phyloP scores from a whole-genome alignment of 345 rosid species.

The Acer negundo region DNA sequence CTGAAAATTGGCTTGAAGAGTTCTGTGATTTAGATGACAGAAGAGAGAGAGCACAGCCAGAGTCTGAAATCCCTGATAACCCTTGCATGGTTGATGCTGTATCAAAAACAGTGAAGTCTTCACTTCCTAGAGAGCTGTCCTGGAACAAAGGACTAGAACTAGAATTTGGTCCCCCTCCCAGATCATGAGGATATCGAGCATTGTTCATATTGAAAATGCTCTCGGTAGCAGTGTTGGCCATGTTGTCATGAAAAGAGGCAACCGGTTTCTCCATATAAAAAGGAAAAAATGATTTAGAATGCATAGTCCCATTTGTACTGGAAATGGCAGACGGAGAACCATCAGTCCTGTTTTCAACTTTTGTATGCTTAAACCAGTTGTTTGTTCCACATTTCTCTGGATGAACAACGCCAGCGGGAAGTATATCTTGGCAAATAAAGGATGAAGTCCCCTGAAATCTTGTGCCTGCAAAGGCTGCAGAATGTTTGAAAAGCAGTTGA shows the following conservation, averaged over 20 bases:
- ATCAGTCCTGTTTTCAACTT: conserved; percentile 50
- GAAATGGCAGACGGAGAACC: conserved; percentile 41
- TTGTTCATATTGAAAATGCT: conserved; percentile 30
- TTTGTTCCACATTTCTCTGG: conserved; percentile 42
- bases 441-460: conserved; percentile 46
- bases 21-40: conserved; percentile 78
- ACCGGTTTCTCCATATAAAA: conserved; percentile 33
- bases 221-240: conserved; percentile 23
- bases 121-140: conserved; percentile 37
- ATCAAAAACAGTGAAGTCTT: conserved; percentile 33
- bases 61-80: conserved; percentile 43
- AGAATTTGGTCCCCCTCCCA: conserved; percentile 31
- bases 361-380: conserved; percentile 46
- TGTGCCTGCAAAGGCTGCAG: conserved; percentile 42
- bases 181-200: conserved; percentile 26
- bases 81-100: conserved; percentile 42
- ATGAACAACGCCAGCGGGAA: conserved; percentile 39
- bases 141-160: conserved; percentile 38
- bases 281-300: conserved; percentile 36
- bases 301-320: conserved; percentile 27
- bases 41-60: conserved; percentile 94
- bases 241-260: conserved; percentile 38
- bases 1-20: conserved; percentile 40
- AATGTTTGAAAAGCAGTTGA: neutral
- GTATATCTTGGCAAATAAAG: conserved; percentile 58